These are phyloP conservation scores for Cryphonectria nitschkei DNA, from an alignment of 2,329 filamentous ascomycete species.

Conservation along the genomic window DNA sequence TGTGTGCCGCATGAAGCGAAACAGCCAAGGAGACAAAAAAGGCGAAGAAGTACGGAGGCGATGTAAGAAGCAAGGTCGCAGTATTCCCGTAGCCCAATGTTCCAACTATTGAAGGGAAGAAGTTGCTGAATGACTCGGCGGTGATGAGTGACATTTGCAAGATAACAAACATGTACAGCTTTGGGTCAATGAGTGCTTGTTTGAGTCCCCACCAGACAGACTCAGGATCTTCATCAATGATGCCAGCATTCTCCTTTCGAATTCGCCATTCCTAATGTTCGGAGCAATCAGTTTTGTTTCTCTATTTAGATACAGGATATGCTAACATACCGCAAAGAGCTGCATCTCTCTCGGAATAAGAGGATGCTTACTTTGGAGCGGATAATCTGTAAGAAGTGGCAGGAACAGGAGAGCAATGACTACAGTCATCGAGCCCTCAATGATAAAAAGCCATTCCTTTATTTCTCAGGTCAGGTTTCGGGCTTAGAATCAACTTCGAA, in stretches of 20 bases:
- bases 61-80: conserved; percentile 23
- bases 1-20: neutral
- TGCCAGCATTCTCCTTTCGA: neutral
- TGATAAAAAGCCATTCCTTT: neutral
- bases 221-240: neutral
- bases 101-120: conserved; percentile 31
- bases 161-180: conserved; percentile 35
- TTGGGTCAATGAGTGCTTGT: conserved; percentile 26
- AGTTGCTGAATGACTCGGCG: conserved; percentile 32
- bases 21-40: neutral
- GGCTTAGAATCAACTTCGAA: no score
- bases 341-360: neutral
- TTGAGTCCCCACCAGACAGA: neutral
- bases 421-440: neutral
- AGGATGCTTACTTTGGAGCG: neutral
- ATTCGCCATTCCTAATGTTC: neutral
- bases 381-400: neutral
- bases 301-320: neutral
- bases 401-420: neutral
- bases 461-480: neutral
- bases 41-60: neutral
- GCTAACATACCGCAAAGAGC: neutral
- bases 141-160: conserved; percentile 34
- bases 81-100: conserved; percentile 31
- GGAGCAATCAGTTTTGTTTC: neutral